Conservation (phyloP, 768 basidiomycete species). For the Cystobasidium tubakii region DNA sequence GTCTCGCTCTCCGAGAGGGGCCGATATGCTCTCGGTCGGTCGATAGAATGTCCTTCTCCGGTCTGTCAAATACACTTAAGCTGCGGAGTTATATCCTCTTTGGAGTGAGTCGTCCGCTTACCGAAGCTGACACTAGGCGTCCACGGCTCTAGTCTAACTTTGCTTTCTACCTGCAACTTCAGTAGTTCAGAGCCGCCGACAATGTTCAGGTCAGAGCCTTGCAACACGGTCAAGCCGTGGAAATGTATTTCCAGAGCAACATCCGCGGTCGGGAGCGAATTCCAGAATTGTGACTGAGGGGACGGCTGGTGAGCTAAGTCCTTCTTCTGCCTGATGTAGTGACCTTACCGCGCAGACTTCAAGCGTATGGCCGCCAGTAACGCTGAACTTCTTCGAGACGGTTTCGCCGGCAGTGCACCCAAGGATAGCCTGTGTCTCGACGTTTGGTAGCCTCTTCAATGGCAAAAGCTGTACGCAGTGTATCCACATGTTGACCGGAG, state of each 20-base stretch:
- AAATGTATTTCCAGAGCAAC: slow-evolving; percentile 23
- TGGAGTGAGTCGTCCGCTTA: no score
- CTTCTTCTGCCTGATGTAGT: not conserved
- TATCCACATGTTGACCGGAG: slow-evolving; percentile 34
- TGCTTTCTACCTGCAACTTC: slow-evolving; percentile 14
- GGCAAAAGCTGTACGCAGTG: slow-evolving; percentile 33
- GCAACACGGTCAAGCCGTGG: slow-evolving; percentile 22
- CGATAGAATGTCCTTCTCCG: slow-evolving; percentile 16
- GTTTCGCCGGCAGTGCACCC: slow-evolving; percentile 36
- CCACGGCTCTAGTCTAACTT: slow-evolving; percentile 27
- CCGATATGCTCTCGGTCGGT: slow-evolving; percentile 19
- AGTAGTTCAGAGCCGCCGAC: slow-evolving; percentile 20
- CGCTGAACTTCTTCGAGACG: slow-evolving; percentile 17
- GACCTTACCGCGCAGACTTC: slow-evolving; percentile 31
- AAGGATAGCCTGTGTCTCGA: slow-evolving; percentile 23
- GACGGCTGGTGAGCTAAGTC: not conserved
- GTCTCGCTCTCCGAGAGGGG: slow-evolving; percentile 9
- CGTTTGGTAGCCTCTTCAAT: slow-evolving; percentile 4
- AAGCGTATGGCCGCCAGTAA: slow-evolving; percentile 28
- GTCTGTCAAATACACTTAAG: slow-evolving; percentile 11
- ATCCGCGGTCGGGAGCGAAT: slow-evolving; percentile 12
- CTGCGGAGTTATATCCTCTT: not conserved
- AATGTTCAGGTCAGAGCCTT: not conserved
- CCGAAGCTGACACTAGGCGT: slow-evolving; percentile 24
- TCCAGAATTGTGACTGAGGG: slow-evolving; percentile 25